Base-by-base conservation (phyloP, 768 basidiomycete genomes). In the Boletus reticulatus region DNA sequence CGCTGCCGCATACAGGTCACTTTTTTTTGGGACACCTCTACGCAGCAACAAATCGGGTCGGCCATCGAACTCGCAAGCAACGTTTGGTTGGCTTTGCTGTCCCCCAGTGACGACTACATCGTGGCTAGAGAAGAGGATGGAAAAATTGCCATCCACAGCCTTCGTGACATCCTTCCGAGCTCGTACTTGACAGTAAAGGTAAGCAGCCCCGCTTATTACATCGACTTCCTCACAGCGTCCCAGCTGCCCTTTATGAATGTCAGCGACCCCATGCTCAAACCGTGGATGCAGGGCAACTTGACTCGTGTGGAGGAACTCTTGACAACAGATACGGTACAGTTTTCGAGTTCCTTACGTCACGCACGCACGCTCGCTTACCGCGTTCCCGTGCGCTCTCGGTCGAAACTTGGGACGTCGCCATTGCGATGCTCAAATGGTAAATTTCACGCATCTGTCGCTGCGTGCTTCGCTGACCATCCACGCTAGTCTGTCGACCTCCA, bases 401-500 rank as follows among this genome's bases (percentile, higher is more conserved):
- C 22, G 11, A 24, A 38, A 3, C 47, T 4, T 39, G 17, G 17
- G 22, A 47, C 6, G 22, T 24, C 14, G 57, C 57, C 9, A 24
- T 55, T n/a, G 46, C 5, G 58, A 61, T 29, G 59, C 53, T 0
- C 55, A 42, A 37, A 16, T n/a, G 50, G 60, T 62, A 16, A 34
- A 1, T 5, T 32, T 8, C 3, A 0, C 0, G 5, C 16, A 4
- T 22, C 8, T 22, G 1, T 17, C 14, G 14, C 14, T n/a, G 1
- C 6, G 9, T 27, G 1, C 9, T 1, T 8, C 20, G 6, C 19
- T 53, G 20, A 59, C 38, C 1, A 3, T 34, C 16, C 5, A 10
- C 13, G 3, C 1, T 8, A 44, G 61, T 62, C 61, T 14, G 22
- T 55, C 16, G 7, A 59, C 1, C 6, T 44, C 10, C 50, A 50